Base-by-base conservation (phyloP, 805 yeast genomes). In the Torulaspora indica region DNA sequence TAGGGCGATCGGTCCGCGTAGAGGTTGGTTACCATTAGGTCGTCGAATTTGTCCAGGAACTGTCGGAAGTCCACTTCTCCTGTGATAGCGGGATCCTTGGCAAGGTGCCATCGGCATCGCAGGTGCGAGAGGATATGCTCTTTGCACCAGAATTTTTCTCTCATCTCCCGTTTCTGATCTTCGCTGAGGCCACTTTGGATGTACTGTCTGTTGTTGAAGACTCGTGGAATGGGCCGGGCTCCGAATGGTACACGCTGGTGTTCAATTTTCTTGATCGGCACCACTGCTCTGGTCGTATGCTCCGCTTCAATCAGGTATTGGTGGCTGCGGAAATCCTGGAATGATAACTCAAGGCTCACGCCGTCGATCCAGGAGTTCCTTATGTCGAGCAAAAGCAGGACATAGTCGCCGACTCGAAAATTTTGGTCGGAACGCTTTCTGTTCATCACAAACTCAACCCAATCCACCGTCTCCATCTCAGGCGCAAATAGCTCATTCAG, bases 81-180 rank as follows among this genome's bases (percentile, higher is more conserved):
- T 12, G 22, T 33, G 1, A 48, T 42, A 8, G 42, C 22, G 3
- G 27, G 30, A 35, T 52, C 53, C 8, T 48, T 49, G 9, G 52
- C 33, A 20, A 56, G 36, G 10, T 40, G 45, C 98, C 98, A 91
- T 2, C 62, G 54, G 2, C 95, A 96, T 2, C 66, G 61, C 4
- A 93, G 54, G 12, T 69, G 68, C 36, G 74, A 70, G 41, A 91
- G 66, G 1, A 93, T 60, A 48, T 74, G 73, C 45, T 83, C 79
- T 45, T 95, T 68, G 50, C 84, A 76, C 98, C 98, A 91, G 62
- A 89, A 93, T 2, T 77, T 67, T 48, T 79, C 81, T 45, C 79
- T 71, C 65, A 79, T 75, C 42, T 70, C 75, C 35, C 54, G 54
- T 28, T 75, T 81, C 47, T 85, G 87, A 8, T 77, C 79, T 38